Conservation (phyloP, 202 grass and related monocot genomes). For the Zizania palustris region DNA sequence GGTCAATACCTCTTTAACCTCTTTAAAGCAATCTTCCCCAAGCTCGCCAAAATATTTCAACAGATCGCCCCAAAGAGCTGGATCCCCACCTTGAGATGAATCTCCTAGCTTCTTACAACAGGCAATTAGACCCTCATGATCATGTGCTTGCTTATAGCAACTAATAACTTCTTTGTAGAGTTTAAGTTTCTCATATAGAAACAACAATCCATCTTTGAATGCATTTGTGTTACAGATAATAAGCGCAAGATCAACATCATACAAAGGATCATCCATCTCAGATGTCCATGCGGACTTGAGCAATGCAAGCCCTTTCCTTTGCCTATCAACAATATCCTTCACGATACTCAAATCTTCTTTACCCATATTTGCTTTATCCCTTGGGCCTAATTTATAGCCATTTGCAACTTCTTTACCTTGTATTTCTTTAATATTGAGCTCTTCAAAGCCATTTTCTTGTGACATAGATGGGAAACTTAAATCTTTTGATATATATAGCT, state of each 20-base stretch:
- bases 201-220: conserved; percentile 88
- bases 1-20: conserved; percentile 94
- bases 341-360: conserved; percentile 55
- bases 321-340: conserved; percentile 67
- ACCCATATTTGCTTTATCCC: conserved; percentile 41
- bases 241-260: conserved; percentile 88
- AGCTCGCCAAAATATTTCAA: conserved; percentile 98
- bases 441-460: conserved; percentile 67
- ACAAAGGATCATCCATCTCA: conserved; percentile 86
- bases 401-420: conserved; percentile 55
- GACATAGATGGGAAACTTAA: conserved; percentile 77
- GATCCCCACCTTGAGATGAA: conserved; percentile 79
- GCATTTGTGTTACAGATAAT: conserved; percentile 93
- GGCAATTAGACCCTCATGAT: conserved; percentile 94
- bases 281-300: conserved; percentile 86
- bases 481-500: conserved; percentile 92
- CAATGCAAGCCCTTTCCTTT: conserved; percentile 72
- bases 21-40: conserved; percentile 90
- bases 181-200: conserved; percentile 97
- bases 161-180: conserved; percentile 94
- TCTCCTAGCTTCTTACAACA: conserved; percentile 93
- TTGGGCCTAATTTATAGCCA: conserved; percentile 49
- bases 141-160: conserved; percentile 95
- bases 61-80: conserved; percentile 85
- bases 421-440: conserved; percentile 49